phyloP scores from a whole-genome alignment of 2,329 filamentous ascomycete species.

The Colletotrichum limetticola region DNA sequence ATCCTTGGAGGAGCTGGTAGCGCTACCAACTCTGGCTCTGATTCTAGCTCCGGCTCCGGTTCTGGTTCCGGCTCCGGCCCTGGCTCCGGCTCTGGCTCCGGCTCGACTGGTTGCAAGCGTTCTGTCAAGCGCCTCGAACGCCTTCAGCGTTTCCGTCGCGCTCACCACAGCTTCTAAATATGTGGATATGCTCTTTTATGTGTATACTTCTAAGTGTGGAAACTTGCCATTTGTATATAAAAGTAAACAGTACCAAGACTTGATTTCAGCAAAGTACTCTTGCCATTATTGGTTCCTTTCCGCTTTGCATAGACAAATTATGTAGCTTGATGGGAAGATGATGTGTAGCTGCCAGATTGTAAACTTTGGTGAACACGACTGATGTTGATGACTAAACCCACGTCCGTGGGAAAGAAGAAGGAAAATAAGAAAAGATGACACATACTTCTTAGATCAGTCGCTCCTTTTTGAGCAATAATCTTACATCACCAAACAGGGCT shows the following conservation, averaged over 20 bases:
- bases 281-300: not conserved
- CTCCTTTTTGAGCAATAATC: too few species aligned
- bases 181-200: not conserved
- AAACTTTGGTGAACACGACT: too few species aligned
- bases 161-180: not conserved
- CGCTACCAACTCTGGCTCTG: slow-evolving; percentile 40
- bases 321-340: too few species aligned
- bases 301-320: too few species aligned
- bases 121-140: slow-evolving; percentile 56
- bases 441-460: too few species aligned
- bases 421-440: too few species aligned
- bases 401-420: too few species aligned
- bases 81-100: not conserved
- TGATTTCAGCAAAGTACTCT: not conserved
- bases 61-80: slow-evolving; percentile 40
- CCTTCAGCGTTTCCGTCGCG: slow-evolving; percentile 42
- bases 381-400: too few species aligned
- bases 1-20: slow-evolving; percentile 25
- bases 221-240: not conserved
- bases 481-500: too few species aligned
- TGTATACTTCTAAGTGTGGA: not conserved
- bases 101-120: slow-evolving; percentile 21
- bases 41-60: slow-evolving; percentile 20
- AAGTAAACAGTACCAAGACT: not conserved
- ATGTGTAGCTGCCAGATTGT: too few species aligned